phyloP scores from a whole-genome alignment of 2,329 filamentous ascomycete species.

The Talaromyces atroroseus region DNA sequence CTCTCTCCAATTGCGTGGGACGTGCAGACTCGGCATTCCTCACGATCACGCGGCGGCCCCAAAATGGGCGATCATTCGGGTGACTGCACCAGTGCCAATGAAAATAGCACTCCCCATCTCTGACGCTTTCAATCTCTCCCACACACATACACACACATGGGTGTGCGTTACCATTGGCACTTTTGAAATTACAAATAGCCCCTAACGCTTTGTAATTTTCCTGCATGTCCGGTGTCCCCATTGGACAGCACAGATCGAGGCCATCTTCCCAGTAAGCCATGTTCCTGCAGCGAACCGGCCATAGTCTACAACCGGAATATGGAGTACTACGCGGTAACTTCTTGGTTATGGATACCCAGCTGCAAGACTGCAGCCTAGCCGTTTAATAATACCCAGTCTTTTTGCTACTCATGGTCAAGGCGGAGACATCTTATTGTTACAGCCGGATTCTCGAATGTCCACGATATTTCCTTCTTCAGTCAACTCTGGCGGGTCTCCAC shows the following conservation, averaged over 20 bases:
- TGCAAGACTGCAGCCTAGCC: constrained; percentile 7
- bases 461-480: constrained; percentile 15
- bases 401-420: constrained; percentile 1
- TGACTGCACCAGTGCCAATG: constrained; percentile 29
- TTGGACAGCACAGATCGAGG: constrained; percentile 5
- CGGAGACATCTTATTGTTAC: constrained; percentile 7
- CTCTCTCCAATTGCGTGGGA: not conserved
- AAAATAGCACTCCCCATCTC: not conserved
- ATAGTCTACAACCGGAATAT: constrained; percentile 1
- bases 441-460: constrained; percentile 16
- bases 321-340: constrained; percentile 1
- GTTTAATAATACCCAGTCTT: constrained; percentile 4
- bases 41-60: constrained; percentile 30
- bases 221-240: not conserved
- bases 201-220: constrained; percentile 4
- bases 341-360: constrained; percentile 1
- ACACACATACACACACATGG: not conserved
- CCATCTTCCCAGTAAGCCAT: not conserved
- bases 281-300: constrained; percentile 13
- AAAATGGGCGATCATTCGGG: constrained; percentile 23
- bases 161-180: not conserved
- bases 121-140: not conserved
- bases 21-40: constrained; percentile 11
- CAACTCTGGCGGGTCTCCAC: constrained; percentile 9
- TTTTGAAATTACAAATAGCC: constrained; percentile 4